Evolutionary conservation across 1,284 basidiomycete species (phyloP).

Genomic region (Tylopilus sp.): DNA sequence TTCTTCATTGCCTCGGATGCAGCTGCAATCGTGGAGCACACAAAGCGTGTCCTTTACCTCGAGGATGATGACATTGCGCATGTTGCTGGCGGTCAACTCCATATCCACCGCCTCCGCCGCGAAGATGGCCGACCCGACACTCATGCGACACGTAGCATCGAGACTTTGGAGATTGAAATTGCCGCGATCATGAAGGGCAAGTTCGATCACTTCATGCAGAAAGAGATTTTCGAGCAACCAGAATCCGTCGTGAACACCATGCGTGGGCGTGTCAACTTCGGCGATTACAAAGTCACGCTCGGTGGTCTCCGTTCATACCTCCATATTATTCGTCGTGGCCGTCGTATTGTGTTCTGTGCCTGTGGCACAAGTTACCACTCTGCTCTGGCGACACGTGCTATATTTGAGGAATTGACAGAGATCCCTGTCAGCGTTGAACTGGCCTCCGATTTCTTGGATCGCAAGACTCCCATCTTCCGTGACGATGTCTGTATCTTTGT

Average conservation of each 20-base stretch:
- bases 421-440: conserved; percentile 98
- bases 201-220: conserved; percentile 99
- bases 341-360: conserved; percentile 95
- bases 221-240: conserved; percentile 99
- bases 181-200: conserved; percentile 99
- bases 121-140: conserved; percentile 59
- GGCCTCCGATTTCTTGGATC: conserved; percentile 97
- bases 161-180: conserved; percentile 98
- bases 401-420: conserved; percentile 99
- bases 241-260: conserved; percentile 99
- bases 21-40: conserved; percentile 96
- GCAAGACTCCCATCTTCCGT: conserved; percentile 99
- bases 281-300: conserved; percentile 86
- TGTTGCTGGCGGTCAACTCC: conserved; percentile 94
- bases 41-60: conserved; percentile 97
- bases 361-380: conserved; percentile 99
- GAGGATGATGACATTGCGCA: conserved; percentile 99
- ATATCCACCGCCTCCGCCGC: conserved; percentile 97
- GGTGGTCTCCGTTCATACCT: conserved; percentile 96
- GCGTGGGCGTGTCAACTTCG: conserved; percentile 99
- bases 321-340: conserved; percentile 91
- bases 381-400: conserved; percentile 94
- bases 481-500: conserved; percentile 98
- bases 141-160: conserved; percentile 89
- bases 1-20: conserved; percentile 99